These are phyloP conservation scores for Pezicula carpinea DNA, from an alignment of 2,329 filamentous ascomycete genomes.

Conservation along the genomic window DNA sequence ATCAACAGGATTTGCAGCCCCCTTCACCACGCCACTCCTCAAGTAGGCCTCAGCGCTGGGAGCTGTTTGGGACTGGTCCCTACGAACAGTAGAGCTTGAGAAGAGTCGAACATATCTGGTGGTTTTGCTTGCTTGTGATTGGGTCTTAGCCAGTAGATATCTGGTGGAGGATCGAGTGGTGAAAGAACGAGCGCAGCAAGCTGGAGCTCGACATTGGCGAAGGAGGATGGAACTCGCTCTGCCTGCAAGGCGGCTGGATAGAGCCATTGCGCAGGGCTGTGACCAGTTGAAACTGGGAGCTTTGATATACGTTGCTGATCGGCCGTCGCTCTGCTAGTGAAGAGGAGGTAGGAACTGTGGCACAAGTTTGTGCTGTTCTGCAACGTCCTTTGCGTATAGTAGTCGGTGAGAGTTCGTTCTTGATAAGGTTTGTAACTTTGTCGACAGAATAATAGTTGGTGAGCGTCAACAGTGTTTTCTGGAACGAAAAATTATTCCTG, in stretches of 20 bases:
- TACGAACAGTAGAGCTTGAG: conserved; percentile 21
- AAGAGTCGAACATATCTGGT: conserved; percentile 24
- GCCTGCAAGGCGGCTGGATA: conserved; percentile 25
- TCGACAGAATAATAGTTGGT: too few relatives aligned
- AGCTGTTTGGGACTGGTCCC: conserved; percentile 53
- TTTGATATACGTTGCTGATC: conserved; percentile 10
- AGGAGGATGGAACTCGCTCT: conserved; percentile 25
- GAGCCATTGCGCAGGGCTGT: conserved; percentile 25
- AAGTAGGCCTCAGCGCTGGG: conserved; percentile 84
- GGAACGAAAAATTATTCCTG: too few relatives aligned
- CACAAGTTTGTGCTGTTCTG: not conserved
- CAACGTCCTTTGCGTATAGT: too few relatives aligned
- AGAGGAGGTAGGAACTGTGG: conserved; percentile 2
- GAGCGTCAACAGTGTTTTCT: too few relatives aligned
- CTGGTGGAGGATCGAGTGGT: conserved; percentile 22
- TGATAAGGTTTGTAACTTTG: conserved; percentile 1
- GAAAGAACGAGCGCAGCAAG: conserved; percentile 21
- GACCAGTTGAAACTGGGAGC: conserved; percentile 17
- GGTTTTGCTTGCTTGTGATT: conserved; percentile 19
- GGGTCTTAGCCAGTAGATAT: conserved; percentile 19
- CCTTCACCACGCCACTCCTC: conserved; percentile 80
- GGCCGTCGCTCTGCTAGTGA: not conserved
- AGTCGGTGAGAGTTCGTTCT: conserved; percentile 4
- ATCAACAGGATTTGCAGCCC: conserved; percentile 69
- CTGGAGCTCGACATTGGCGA: conserved; percentile 23